Conservation (phyloP, 2,329 filamentous ascomycete genomes). For the Fusarium tjaetaba region DNA sequence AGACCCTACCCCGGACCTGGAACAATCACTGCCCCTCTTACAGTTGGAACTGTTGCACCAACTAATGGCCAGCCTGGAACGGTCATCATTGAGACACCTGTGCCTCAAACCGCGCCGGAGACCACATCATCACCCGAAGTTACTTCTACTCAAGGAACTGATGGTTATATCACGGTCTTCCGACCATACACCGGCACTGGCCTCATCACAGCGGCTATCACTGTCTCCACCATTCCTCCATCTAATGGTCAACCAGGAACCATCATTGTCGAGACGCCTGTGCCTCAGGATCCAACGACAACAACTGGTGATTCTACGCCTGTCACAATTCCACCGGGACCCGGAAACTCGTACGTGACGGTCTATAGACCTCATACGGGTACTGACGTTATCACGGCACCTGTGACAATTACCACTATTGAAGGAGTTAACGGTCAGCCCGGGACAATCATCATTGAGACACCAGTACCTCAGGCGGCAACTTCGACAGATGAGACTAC, state of each 20-base stretch:
- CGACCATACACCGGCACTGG: constrained; percentile 14
- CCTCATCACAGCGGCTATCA: constrained; percentile 7
- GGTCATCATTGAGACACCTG: constrained; percentile 30
- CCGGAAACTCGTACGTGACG: constrained; percentile 20
- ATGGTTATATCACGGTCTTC: constrained; percentile 25
- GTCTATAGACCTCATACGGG: constrained; percentile 26
- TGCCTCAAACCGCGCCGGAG: neutral
- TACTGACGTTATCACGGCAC: constrained; percentile 10
- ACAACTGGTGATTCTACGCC: neutral
- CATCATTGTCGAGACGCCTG: constrained; percentile 21
- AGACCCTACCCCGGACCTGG: constrained; percentile 27
- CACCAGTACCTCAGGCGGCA: neutral
- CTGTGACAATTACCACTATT: constrained; percentile 25
- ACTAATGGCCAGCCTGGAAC: constrained; percentile 15
- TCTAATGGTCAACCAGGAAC: constrained; percentile 19
- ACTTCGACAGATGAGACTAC: neutral
- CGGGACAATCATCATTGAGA: constrained; percentile 24
- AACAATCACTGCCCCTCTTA: constrained; percentile 20
- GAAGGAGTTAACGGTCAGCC: constrained; percentile 8
- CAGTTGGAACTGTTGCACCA: constrained; percentile 21
- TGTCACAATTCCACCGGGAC: constrained; percentile 21
- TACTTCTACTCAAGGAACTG: constrained; percentile 10
- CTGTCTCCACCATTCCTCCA: constrained; percentile 20
- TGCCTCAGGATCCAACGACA: neutral
- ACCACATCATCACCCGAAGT: neutral